Base-by-base conservation (phyloP, 2,329 filamentous ascomycete species). In the Pseudocercospora cruenta region DNA sequence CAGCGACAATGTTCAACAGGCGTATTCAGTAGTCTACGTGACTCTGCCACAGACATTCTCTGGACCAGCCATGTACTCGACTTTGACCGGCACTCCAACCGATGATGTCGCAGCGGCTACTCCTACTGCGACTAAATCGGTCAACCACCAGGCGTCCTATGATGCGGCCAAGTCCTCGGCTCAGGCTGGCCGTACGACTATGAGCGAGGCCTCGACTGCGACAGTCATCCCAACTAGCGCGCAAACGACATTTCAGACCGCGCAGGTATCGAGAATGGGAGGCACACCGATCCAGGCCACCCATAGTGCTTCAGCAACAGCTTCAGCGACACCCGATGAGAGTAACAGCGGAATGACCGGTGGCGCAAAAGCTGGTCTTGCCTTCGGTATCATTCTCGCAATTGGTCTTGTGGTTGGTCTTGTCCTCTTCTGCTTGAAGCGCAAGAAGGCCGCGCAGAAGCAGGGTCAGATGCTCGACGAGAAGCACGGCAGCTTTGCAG, bases 351-450 rank as follows among this genome's bases (percentile, higher is more conserved):
- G 81, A 53, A 80, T 85, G 79, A 82, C 79, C 57, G 76, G 77
- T 60, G 76, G 85, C 64, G 76, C 81, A 67, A 95, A 93, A 79
- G 94, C 93, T 51, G 95, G 95, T 67, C 86, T 97, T 68, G 92
- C 90, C 5, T 89, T 97, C 76, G 94, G 93, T 74, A 87, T 96
- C 57, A 80, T 97, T 33, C 83, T 90, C 6, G 87, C 87, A 58
- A 73, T 97, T 26, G 86, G 90, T 33, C 79, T 90, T 2, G 77
- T 95, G 26, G 87, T 88, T 31, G 82, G 88, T n/a, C 77, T 91
- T 22, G 83, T 91, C 21, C 90, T 92, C 75, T 88, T 96, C 78
- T 78, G 92, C 67, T 86, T 93, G 76, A 89, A 86, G 72, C 87
- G 88, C 75, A 92, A 90, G 83, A 91, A 90, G 84, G 87, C 89